Evolutionary conservation across 257 asterid species (phyloP).

Genomic region (Mentha longifolia): DNA sequence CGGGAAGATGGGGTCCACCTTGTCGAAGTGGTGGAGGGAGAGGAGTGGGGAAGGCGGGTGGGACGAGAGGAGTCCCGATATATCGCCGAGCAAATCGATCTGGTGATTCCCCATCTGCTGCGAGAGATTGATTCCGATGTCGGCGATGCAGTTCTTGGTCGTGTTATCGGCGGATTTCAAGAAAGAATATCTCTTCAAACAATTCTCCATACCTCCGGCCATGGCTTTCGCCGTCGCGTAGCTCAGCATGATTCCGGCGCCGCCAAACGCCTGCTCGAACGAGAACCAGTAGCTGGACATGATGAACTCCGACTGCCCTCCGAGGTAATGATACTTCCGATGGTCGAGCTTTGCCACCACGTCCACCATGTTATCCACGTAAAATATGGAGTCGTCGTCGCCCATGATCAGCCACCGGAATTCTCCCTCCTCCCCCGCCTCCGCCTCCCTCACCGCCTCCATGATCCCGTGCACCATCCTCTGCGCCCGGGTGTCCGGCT

Average conservation of each 20-base stretch:
- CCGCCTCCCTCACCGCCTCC: slow-evolving; percentile 54
- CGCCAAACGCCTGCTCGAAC: slow-evolving; percentile 70
- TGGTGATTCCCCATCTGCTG: slow-evolving; percentile 64
- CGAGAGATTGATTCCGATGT: slow-evolving; percentile 61
- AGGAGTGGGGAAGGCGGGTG: slow-evolving; percentile 51
- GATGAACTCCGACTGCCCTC: slow-evolving; percentile 55
- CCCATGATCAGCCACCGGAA: slow-evolving; percentile 70
- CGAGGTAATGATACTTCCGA: slow-evolving; percentile 48
- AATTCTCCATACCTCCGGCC: slow-evolving; percentile 48
- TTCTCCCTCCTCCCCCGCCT: slow-evolving; percentile 26
- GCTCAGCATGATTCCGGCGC: slow-evolving; percentile 70
- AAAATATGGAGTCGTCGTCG: slow-evolving; percentile 74
- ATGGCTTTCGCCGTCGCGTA: slow-evolving; percentile 60
- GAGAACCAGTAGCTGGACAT: slow-evolving; percentile 53
- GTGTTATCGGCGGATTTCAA: slow-evolving; percentile 55
- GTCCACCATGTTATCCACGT: slow-evolving; percentile 61
- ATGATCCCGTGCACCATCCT: slow-evolving; percentile 61
- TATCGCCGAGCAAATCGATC: slow-evolving; percentile 61
- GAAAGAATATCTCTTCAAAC: slow-evolving; percentile 49
- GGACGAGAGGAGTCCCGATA: slow-evolving; percentile 58
- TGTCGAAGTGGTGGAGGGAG: slow-evolving; percentile 68
- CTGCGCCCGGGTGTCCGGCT: slow-evolving; percentile 25
- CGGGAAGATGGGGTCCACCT: slow-evolving; percentile 58
- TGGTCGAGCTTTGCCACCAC: slow-evolving; percentile 54
- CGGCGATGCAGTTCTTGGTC: slow-evolving; percentile 57